phyloP scores from a whole-genome alignment of 2,329 filamentous ascomycete species.

The Sarocladium strictum region DNA sequence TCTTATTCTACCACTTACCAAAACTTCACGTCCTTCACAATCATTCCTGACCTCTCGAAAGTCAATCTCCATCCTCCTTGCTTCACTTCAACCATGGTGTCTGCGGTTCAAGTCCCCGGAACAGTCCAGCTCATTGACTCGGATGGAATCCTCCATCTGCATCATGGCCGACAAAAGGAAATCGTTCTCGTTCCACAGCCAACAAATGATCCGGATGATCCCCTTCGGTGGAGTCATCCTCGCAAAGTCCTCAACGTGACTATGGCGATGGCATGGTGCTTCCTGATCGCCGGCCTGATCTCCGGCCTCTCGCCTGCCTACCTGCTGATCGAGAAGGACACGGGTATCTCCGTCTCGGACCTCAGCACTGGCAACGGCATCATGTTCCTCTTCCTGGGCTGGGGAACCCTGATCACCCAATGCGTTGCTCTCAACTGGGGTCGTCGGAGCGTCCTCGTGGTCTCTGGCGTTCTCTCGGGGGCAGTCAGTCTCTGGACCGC shows the following conservation, averaged over 20 bases:
- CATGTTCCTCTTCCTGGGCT: conserved; percentile 17
- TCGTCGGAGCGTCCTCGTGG: conserved; percentile 13
- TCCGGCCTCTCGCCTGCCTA: conserved; percentile 19
- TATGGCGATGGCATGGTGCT: conserved; percentile 20
- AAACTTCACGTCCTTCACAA: too few species aligned
- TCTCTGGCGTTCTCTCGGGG: conserved; percentile 15
- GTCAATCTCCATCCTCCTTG: not conserved
- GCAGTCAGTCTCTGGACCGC: conserved; percentile 18
- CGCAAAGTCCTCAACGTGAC: conserved; percentile 18
- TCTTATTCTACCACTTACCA: too few species aligned
- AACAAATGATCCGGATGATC: conserved; percentile 18
- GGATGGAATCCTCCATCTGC: not conserved
- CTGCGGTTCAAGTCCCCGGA: not conserved
- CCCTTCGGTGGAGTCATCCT: conserved; percentile 15
- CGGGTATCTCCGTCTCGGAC: conserved; percentile 20
- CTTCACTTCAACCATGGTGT: not conserved
- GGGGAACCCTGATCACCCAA: conserved; percentile 19
- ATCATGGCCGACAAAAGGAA: conserved; percentile 9
- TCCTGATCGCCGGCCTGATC: conserved; percentile 18
- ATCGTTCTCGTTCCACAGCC: conserved; percentile 20
- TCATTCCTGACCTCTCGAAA: too few species aligned
- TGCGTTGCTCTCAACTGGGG: conserved; percentile 16
- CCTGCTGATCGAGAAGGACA: conserved; percentile 17
- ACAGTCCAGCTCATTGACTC: conserved; percentile 1
- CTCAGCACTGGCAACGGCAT: conserved; percentile 19